Base-by-base conservation (phyloP, 805 yeast genomes). In the Yamadazyma olivae region DNA sequence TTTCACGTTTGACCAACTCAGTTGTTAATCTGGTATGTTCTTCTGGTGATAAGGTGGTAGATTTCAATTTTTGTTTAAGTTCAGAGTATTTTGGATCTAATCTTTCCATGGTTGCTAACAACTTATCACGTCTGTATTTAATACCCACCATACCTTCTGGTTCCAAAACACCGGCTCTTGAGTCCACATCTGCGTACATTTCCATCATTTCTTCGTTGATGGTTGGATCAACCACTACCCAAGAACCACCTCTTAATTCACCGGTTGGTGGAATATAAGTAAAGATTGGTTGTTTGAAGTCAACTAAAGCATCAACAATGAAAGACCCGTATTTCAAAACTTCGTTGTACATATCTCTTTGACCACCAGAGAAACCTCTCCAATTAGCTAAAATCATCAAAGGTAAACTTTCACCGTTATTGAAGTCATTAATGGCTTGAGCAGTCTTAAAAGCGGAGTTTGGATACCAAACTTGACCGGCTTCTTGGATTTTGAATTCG, bases 281-380 rank as follows among this genome's bases (percentile, higher is more conserved):
- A 69, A 93, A 83, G 48, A 93, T 84, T 41, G 99, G 99, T 66
- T 93, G 99, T 61, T 87, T 87, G 77, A 82, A 93, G 53, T 81
- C 96, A 48, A 88, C 95, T 44, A 93, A 75, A 10, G 99, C 97
- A 61, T 93, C 99, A 46, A 93, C 99, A 66, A 93, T 93, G 64
- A 75, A 88, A 3, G 98, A 81, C 59, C 99, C 99, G 59, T 86
- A 93, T 66, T 93, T 93, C 70, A 93, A 81, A 29, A 93, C 95
- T 71, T 93, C 99, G 56, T 90, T 88, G 76, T 84, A 95, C 99
- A 93, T 93, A 66, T 93, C 99, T 61, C 97, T 86, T 74, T 93
- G 99, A 62, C 99, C 99, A 74, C 99, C 99, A 49, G 97, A 88
- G 81, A 93, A 93, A 56, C 99, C 99, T 81, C 99, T 86, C 99